A percentile compares a stretch with the other conserved stretches of the same genome.
Conservation (phyloP, 2,329 filamentous ascomycete genomes). For the Diaporthe citriasiana region DNA sequence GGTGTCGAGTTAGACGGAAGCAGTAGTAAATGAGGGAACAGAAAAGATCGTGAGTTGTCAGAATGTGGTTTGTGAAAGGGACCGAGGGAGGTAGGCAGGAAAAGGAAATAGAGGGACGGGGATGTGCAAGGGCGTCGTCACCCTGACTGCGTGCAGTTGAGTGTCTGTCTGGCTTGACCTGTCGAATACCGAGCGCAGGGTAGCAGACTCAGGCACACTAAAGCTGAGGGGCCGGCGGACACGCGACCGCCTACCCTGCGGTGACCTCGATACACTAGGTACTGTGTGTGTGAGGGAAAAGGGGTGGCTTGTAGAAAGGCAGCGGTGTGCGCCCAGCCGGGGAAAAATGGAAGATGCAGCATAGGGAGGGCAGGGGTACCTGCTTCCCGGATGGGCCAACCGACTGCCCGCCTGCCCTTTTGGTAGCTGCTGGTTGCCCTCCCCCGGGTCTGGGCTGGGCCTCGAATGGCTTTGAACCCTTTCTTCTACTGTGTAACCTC, state of each 20-base stretch:
- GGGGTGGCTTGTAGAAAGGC: not conserved
- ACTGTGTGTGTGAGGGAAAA: no score
- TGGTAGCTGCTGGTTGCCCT: not conserved
- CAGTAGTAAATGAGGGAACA: constrained; percentile 16
- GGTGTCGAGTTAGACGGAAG: not conserved
- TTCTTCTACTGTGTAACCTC: constrained; percentile 18
- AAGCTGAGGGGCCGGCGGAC: not conserved
- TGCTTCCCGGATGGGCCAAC: constrained; percentile 18
- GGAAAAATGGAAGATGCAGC: constrained; percentile 18
- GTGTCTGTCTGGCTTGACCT: not conserved
- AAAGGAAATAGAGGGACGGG: constrained; percentile 4
- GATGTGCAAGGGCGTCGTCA: constrained; percentile 8
- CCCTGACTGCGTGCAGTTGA: constrained; percentile 7
- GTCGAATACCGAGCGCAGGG: constrained; percentile 21
- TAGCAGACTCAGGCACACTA: constrained; percentile 20
- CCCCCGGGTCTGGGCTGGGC: not conserved
- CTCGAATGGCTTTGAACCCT: not conserved
- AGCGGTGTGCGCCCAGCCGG: constrained; percentile 20
- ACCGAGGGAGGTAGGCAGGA: constrained; percentile 9
- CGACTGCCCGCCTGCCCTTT: not conserved
- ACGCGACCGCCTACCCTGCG: constrained; percentile 20
- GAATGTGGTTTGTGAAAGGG: constrained; percentile 35
- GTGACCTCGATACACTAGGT: no score
- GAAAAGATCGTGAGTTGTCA: constrained; percentile 42
- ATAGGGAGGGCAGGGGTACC: not conserved